phyloP scores from a whole-genome alignment of 1,139 yeast genomes.

The Geotrichum fermentans region DNA sequence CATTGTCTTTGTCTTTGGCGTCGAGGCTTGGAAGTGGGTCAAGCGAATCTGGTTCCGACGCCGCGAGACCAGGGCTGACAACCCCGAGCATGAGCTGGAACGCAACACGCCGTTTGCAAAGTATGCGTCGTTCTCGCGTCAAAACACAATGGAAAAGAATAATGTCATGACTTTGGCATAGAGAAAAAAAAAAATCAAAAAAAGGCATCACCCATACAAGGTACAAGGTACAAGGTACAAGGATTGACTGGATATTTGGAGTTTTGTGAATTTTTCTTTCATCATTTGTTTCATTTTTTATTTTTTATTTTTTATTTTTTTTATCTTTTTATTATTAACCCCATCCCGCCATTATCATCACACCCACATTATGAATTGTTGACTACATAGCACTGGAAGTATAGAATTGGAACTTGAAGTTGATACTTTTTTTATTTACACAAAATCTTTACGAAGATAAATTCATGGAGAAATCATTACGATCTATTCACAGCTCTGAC shows the following conservation, averaged over 20 bases:
- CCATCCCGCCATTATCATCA: too few species aligned
- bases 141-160: constrained; percentile 35
- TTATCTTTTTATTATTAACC: neutral
- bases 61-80: constrained; percentile 37
- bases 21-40: constrained; percentile 62
- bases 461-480: too few species aligned
- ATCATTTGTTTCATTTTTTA: neutral
- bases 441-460: too few species aligned
- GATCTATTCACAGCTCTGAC: too few species aligned
- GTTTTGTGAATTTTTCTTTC: neutral
- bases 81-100: constrained; percentile 64
- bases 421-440: neutral
- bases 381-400: too few species aligned
- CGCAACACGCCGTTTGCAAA: constrained; percentile 59
- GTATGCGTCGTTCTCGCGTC: constrained; percentile 55
- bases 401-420: too few species aligned
- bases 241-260: neutral
- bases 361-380: too few species aligned
- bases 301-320: neutral
- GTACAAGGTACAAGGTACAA: too few species aligned
- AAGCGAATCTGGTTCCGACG: constrained; percentile 56
- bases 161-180: too few species aligned
- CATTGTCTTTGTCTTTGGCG: constrained; percentile 52
- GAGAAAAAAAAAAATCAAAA: too few species aligned
- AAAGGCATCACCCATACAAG: too few species aligned